phyloP scores from a whole-genome alignment of 106 monocot species.

The Triglochin maritima region DNA sequence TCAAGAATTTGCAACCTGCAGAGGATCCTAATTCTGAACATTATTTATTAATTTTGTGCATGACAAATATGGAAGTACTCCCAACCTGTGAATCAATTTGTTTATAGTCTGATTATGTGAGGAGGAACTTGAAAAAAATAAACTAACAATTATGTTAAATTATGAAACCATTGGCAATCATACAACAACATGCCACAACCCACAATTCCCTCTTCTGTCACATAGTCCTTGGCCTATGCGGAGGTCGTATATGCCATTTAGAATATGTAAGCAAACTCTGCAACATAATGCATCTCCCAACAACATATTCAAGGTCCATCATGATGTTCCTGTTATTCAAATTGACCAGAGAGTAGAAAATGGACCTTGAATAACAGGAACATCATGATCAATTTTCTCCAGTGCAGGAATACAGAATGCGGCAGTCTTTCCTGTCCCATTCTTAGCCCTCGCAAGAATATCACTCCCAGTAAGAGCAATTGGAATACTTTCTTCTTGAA shows the following conservation, averaged over 20 bases:
- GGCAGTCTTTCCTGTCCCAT: slow-evolving; percentile 94
- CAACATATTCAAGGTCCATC: too few species aligned
- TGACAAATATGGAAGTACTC: too few species aligned
- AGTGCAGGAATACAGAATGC: slow-evolving; percentile 91
- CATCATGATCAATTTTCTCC: slow-evolving; percentile 90
- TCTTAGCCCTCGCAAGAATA: slow-evolving; percentile 97
- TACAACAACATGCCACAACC: too few species aligned
- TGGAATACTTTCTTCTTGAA: slow-evolving; percentile 96
- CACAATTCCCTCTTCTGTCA: too few species aligned
- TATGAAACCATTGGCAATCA: too few species aligned
- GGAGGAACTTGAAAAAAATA: not conserved
- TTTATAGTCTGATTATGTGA: not conserved
- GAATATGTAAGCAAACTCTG: too few species aligned
- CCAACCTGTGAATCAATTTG: not conserved
- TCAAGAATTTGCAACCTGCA: not conserved
- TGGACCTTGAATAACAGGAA: slow-evolving; percentile 84
- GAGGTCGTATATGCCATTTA: too few species aligned
- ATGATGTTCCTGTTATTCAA: too few species aligned
- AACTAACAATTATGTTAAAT: not conserved
- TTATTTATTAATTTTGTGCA: too few species aligned
- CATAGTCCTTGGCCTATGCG: too few species aligned
- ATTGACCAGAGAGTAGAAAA: slow-evolving; percentile 1
- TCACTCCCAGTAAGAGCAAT: slow-evolving; percentile 90
- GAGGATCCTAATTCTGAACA: too few species aligned
- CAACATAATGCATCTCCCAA: not conserved